Evolutionary conservation across 345 rosid genomes (phyloP), one percentile per base, ranked within the genome.

Genomic region (Trapa incisa): DNA sequence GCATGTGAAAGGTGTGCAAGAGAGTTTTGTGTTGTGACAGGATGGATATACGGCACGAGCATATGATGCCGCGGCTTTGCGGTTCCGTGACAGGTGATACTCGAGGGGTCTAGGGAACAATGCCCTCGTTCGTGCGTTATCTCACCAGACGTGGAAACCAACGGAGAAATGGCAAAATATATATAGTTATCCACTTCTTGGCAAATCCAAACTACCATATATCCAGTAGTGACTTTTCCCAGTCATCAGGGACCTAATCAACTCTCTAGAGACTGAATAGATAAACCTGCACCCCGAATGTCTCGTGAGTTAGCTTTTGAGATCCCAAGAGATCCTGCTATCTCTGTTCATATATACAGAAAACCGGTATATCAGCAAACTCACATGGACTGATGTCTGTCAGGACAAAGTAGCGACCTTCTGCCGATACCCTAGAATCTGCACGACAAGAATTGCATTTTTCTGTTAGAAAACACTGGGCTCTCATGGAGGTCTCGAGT

Each of bases 71-170:
- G 92, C 86, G 42, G 91, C 96, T 17, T 77, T 83, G 61, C 79
- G 81, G 65, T 85, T 83, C 65, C 89, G 90, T 2, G 96, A 90
- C 4, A 41, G n/a, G n/a, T n/a, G n/a, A n/a, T n/a, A n/a, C n/a
- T n/a, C n/a, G n/a, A n/a, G n/a, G n/a, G n/a, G n/a, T n/a, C n/a
- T n/a, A n/a, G n/a, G n/a, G n/a, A n/a, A n/a, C n/a, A n/a, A n/a
- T n/a, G n/a, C n/a, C n/a, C n/a, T n/a, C 48, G 48, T 45, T 45
- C 11, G 13, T 45, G 13, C 11, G 11, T 45, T 45, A 45, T 13
- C 7, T 45, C 48, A 13, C 48, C 48, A 45, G 13, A 11, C 13
- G 12, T 13, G 11, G 11, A 45, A 7, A 11, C 48, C 13, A 11
- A 45, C 5, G 48, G 13, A 45, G 48, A 7, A 45, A 45, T 45